Evolutionary conservation across 2,329 filamentous ascomycete species (phyloP), one percentile per base, ranked within the genome.

Genomic region (Trichoderma sp.): DNA sequence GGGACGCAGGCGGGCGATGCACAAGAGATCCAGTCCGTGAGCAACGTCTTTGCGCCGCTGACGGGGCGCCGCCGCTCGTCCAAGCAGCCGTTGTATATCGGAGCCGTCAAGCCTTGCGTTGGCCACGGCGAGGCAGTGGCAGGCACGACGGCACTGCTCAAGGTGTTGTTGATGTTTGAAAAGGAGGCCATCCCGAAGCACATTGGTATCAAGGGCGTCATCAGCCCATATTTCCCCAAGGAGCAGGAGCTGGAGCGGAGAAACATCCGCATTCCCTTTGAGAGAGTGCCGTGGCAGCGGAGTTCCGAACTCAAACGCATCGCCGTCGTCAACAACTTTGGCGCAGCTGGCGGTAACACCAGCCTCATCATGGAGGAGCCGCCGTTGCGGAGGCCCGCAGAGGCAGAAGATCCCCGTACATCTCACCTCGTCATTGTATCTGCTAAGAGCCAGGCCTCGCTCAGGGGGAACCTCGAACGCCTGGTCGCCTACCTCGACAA

Each of bases 1-100:
- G 93, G 93, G 32, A 97, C 93, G 0, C 92, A 96, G 77, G 92
- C 91, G 42, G 93, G 93, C 67, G 93, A 97, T 74, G 89, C 88
- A 2, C 90, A 88, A 2, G 93, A 97, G 76, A 94, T 95, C 90
- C 82, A 86, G 1, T 93, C 90, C 0, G 91, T 97, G 56, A 87
- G 89, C 2, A 78, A 83, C 61, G 80, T 84, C 12, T 87, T 85
- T 69, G 84, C 63, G 4, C 63, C 63, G 0, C 87, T 90, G 73
- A 85, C 86, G 68, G 83, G 81, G 25, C 82, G 84, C 71, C 78
- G 82, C 12, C 50, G 52, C 3, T 75, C 76, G 0, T 25, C n/a
- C 10, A 80, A 84, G 58, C 77, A 83, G 19, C 84, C 87, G 0
- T 79, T 92, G 0, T 85, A 84, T 70, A 78, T 92, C 0, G 89